These are phyloP conservation scores for Monilinia aucupariae DNA, from an alignment of 2,329 filamentous ascomycete species.

Conservation along the genomic window DNA sequence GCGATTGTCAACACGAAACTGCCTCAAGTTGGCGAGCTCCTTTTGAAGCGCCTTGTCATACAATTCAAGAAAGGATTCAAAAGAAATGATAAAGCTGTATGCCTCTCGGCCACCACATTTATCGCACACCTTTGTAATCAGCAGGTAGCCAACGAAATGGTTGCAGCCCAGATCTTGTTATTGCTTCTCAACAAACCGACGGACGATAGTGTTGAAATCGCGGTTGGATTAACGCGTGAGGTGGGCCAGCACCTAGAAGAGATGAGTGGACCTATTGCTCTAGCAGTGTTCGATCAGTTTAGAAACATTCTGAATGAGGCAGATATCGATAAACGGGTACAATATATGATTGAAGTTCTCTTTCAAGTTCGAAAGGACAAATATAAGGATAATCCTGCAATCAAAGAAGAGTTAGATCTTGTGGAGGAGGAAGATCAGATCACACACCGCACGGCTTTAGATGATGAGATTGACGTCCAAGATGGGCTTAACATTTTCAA, in stretches of 20 bases:
- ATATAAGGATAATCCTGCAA: conserved; percentile 88
- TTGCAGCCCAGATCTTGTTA: conserved; percentile 86
- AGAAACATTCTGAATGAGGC: conserved; percentile 92
- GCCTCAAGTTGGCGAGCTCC: conserved; percentile 85
- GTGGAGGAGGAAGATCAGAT: conserved; percentile 98
- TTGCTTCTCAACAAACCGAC: conserved; percentile 93
- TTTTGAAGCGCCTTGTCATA: conserved; percentile 77
- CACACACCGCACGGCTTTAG: conserved; percentile 76
- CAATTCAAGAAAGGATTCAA: conserved; percentile 96
- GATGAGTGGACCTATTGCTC: conserved; percentile 83
- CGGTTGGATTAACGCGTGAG: conserved; percentile 86
- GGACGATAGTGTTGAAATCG: conserved; percentile 96
- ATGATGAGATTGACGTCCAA: conserved; percentile 78
- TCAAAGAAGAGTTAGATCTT: conserved; percentile 88
- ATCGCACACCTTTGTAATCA: conserved; percentile 94
- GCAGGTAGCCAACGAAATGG: conserved; percentile 89
- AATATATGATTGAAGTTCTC: conserved; percentile 98
- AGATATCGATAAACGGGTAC: conserved; percentile 95
- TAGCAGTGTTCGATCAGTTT: conserved; percentile 93
- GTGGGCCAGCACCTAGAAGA: conserved; percentile 92
- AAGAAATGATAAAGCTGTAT: conserved; percentile 94
- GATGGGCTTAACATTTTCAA: conserved; percentile 95
- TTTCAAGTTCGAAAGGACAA: conserved; percentile 95
- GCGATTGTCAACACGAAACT: conserved; percentile 97
- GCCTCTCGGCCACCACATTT: conserved; percentile 87